A percentile compares a stretch with the other conserved stretches of the same genome.
phyloP scores from a whole-genome alignment of 768 basidiomycete genomes.

The Lactifluus subvellereus region DNA sequence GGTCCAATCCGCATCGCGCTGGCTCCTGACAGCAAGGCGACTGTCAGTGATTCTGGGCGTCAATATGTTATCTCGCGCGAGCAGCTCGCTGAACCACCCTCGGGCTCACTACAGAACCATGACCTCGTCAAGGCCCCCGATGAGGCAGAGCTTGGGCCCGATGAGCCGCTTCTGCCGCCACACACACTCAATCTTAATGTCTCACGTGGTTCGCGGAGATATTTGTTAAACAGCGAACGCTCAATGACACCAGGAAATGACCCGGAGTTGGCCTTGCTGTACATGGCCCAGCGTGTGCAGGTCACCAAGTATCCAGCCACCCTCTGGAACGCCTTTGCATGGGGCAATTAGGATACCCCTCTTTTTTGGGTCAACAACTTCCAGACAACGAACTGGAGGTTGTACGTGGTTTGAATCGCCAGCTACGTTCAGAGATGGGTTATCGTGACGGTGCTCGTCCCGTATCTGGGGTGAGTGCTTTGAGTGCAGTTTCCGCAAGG shows the following conservation, averaged over 20 bases:
- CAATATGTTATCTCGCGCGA: constrained; percentile 19
- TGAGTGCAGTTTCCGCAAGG: too few relatives aligned
- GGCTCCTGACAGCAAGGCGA: neutral
- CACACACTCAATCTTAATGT: constrained; percentile 3
- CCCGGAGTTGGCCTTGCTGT: constrained; percentile 39
- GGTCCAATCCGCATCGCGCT: constrained; percentile 13
- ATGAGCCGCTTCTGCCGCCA: constrained; percentile 10
- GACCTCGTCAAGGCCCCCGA: constrained; percentile 4
- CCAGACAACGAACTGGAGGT: too few relatives aligned
- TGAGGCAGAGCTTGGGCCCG: constrained; percentile 7
- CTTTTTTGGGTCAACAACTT: too few relatives aligned
- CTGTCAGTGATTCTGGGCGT: too few relatives aligned
- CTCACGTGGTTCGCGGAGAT: constrained; percentile 8
- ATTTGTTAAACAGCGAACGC: constrained; percentile 30
- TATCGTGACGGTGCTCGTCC: too few relatives aligned
- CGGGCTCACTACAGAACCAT: neutral
- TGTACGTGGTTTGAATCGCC: too few relatives aligned
- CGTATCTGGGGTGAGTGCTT: too few relatives aligned
- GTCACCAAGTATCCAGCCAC: too few relatives aligned
- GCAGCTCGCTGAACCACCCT: constrained; percentile 4
- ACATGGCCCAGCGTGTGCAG: constrained; percentile 41
- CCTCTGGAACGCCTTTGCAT: too few relatives aligned
- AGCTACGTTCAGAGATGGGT: too few relatives aligned
- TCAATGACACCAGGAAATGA: constrained; percentile 27
- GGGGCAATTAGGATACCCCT: too few relatives aligned